A percentile compares a stretch with the other conserved stretches of the same genome.
Evolutionary conservation across 768 basidiomycete genomes (phyloP).

Genomic region (Artomyces pyxidatus): DNA sequence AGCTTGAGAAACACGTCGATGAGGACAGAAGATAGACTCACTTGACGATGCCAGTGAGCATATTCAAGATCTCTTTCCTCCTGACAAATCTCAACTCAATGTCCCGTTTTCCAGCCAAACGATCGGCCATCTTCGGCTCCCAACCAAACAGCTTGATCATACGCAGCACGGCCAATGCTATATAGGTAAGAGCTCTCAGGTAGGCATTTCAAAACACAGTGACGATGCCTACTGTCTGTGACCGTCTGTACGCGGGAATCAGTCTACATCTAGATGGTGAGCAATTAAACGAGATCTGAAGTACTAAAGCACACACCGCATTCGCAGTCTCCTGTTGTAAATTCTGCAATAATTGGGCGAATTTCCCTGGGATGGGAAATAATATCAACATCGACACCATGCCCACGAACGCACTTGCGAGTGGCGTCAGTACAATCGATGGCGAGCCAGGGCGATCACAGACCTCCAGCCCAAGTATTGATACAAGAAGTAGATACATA

Average conservation of each 20-base stretch:
- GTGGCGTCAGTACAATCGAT: background rate
- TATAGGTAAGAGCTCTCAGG: conserved; percentile 1
- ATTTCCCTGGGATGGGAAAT: conserved; percentile 34
- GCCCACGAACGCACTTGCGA: conserved; percentile 32
- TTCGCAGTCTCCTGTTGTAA: conserved; percentile 34
- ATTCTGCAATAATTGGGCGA: conserved; percentile 28
- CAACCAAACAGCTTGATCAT: conserved; percentile 60
- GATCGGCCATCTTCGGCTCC: conserved; percentile 37
- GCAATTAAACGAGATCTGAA: no score
- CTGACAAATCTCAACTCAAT: conserved; percentile 29
- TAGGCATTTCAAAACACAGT: background rate
- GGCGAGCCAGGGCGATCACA: conserved; percentile 1
- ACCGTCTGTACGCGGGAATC: conserved; percentile 38
- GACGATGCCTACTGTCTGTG: conserved; percentile 30
- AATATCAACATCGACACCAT: conserved; percentile 31
- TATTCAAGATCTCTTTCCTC: conserved; percentile 25
- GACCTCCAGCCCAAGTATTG: conserved; percentile 43
- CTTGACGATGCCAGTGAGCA: conserved; percentile 27
- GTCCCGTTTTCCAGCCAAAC: conserved; percentile 26
- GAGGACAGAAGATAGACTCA: conserved; percentile 5
- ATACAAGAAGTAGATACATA: conserved; percentile 36
- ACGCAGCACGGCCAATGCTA: conserved; percentile 31
- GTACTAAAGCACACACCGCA: conserved; percentile 19
- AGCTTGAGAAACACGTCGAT: background rate
- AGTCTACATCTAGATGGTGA: conserved; percentile 27